Evolutionary conservation across 257 asterid species (phyloP), one percentile per base, ranked within the genome.

Genomic region (Anisodus tanguticus): DNA sequence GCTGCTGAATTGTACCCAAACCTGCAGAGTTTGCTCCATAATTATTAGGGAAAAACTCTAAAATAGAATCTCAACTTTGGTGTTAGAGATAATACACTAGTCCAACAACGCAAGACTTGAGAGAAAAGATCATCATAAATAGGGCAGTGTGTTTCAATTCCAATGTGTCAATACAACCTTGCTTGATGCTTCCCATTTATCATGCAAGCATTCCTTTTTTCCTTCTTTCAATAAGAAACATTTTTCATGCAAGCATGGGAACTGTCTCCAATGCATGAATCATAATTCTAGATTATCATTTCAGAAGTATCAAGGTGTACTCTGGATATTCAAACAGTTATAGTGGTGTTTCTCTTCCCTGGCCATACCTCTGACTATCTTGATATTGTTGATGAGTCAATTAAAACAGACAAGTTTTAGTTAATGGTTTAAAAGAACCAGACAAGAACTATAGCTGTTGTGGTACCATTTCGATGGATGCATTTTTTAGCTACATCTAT

Each of bases 1-100:
- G 92, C 88, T 88, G 91, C 88, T 94, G 97, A 86, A 96, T 93
- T 85, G 91, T 93, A 88, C 89, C 92, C 87, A 96, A 77, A 82
- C 99, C 99, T 94, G 89, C 5, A 87, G 35, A 60, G 59, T 39
- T 31, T 16, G 53, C 79, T 47, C 6, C 35, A 82, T 37, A 31
- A 31, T 31, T 35, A 63, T 57, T 60, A 22, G 59, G 81, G 37
- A 9, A 22, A 16, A 26, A 12, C 45, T 51, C 8, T 72, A 47
- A 70, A 76, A 51, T 76, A 76, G 22, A 19, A 76, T 12, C 51
- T 19, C 4, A 19, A 37, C 11, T 22, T 74, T 6, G 60, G 11
- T 17, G 58, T 71, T 45, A 43, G 79, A 70, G 19, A 72, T n/a
- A 31, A 31, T 31, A 31, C 35, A 45, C 41, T 72, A 19, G 17